These are phyloP conservation scores for Trametes elegans DNA, from an alignment of 768 basidiomycete genomes.

Conservation along the genomic window DNA sequence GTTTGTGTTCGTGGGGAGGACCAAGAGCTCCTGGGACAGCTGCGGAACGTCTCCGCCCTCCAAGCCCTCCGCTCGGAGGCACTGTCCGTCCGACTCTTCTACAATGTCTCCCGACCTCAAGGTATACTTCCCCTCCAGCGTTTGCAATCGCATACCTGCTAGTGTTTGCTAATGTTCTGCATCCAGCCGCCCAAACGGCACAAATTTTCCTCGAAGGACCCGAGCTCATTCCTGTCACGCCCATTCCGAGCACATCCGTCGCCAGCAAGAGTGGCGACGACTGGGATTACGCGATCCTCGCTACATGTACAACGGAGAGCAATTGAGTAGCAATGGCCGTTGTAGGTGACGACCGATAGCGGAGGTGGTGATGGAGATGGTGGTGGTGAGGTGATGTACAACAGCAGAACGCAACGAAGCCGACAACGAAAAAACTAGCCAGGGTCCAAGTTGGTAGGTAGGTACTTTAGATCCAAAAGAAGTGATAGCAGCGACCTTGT, in stretches of 20 bases:
- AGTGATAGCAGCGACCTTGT: neutral
- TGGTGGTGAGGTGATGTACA: conserved; percentile 10
- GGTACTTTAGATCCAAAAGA: neutral
- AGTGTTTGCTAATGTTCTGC: neutral
- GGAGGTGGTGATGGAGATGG: no score
- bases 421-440: neutral
- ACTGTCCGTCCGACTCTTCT: conserved; percentile 49
- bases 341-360: no score
- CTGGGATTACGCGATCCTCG: conserved; percentile 59
- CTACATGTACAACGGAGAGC: conserved; percentile 31
- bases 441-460: no score
- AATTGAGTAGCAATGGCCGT: no score
- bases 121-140: conserved; percentile 32
- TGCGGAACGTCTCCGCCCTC: conserved; percentile 19
- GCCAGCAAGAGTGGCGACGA: conserved; percentile 39
- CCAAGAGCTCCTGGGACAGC: neutral
- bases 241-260: conserved; percentile 52
- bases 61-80: conserved; percentile 22
- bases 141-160: neutral
- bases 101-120: conserved; percentile 30
- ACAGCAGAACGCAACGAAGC: neutral
- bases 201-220: conserved; percentile 30
- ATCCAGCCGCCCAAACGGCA: conserved; percentile 25
- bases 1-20: conserved; percentile 28
- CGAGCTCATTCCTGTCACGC: conserved; percentile 39